These are phyloP conservation scores for Suhomyces sp. DNA, from an alignment of 805 yeast species.

Conservation along the genomic window DNA sequence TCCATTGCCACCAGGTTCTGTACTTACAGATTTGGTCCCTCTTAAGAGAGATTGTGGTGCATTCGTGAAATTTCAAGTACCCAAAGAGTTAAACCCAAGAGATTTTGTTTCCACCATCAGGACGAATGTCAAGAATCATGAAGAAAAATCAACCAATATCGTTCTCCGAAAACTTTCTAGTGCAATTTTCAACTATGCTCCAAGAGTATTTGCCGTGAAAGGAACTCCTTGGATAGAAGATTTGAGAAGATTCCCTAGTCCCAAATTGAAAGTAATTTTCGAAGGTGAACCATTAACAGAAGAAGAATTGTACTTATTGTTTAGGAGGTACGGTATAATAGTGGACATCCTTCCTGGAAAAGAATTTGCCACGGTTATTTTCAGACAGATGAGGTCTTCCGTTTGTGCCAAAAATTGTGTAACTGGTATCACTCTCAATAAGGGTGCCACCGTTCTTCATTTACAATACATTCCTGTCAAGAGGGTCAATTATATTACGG, in stretches of 20 bases:
- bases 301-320: slow-evolving; percentile 75
- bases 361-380: slow-evolving; percentile 46
- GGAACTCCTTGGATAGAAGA: slow-evolving; percentile 98
- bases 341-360: slow-evolving; percentile 65
- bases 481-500: slow-evolving; percentile 51
- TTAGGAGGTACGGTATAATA: slow-evolving; percentile 86
- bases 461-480: slow-evolving; percentile 65
- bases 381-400: slow-evolving; percentile 61
- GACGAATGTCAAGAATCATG: slow-evolving; percentile 37
- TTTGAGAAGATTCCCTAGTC: slow-evolving; percentile 71
- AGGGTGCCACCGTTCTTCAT: slow-evolving; percentile 59
- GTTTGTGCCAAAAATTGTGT: slow-evolving; percentile 88
- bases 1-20: slow-evolving; percentile 33
- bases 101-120: slow-evolving; percentile 55
- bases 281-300: slow-evolving; percentile 77
- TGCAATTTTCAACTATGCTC: slow-evolving; percentile 28
- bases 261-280: slow-evolving; percentile 61
- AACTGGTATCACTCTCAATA: slow-evolving; percentile 67
- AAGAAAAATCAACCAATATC: slow-evolving; percentile 10
- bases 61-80: slow-evolving; percentile 73
- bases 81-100: slow-evolving; percentile 47
- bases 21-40: slow-evolving; percentile 62
- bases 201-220: slow-evolving; percentile 68
- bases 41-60: slow-evolving; percentile 90
- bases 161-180: slow-evolving; percentile 10